A percentile compares a stretch with the other conserved stretches of the same genome.
These are phyloP conservation scores for Brassica rapa DNA, from an alignment of 345 rosid species.

Conservation along the genomic window DNA sequence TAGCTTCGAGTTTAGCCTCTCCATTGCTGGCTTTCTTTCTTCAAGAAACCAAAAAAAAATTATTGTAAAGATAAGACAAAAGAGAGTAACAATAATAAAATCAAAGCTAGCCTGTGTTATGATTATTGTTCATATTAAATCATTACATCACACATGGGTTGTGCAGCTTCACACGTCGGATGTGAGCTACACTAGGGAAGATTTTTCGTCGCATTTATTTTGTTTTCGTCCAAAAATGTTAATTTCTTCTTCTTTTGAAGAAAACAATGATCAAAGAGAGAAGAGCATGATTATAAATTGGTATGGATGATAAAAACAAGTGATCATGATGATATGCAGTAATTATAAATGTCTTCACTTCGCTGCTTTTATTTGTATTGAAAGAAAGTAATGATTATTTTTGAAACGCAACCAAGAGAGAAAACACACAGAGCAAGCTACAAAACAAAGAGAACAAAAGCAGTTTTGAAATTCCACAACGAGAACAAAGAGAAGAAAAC, in stretches of 20 bases:
- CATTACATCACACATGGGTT: constrained; percentile 42
- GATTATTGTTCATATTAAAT: constrained; percentile 31
- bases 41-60: constrained; percentile 3
- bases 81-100: constrained; percentile 26
- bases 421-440: constrained; percentile 36
- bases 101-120: constrained; percentile 40
- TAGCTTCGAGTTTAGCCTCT: constrained; percentile 86
- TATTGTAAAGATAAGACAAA: background rate
- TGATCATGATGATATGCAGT: constrained; percentile 41
- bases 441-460: constrained; percentile 5
- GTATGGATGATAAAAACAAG: constrained; percentile 32
- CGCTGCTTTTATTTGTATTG: constrained; percentile 21
- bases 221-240: constrained; percentile 31
- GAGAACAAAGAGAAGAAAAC: too few relatives aligned
- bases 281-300: constrained; percentile 38
- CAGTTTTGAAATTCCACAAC: too few relatives aligned
- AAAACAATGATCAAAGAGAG: constrained; percentile 35
- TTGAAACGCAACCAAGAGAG: constrained; percentile 26
- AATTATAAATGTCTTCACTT: constrained; percentile 34
- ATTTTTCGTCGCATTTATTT: constrained; percentile 37
- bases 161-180: constrained; percentile 43
- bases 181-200: constrained; percentile 27
- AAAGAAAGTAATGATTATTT: constrained; percentile 36
- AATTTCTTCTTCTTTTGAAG: constrained; percentile 16
- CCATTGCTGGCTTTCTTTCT: constrained; percentile 51